Evolutionary conservation across 306 rosid genomes (phyloP).

Genomic region (Glycyrrhiza uralensis): DNA sequence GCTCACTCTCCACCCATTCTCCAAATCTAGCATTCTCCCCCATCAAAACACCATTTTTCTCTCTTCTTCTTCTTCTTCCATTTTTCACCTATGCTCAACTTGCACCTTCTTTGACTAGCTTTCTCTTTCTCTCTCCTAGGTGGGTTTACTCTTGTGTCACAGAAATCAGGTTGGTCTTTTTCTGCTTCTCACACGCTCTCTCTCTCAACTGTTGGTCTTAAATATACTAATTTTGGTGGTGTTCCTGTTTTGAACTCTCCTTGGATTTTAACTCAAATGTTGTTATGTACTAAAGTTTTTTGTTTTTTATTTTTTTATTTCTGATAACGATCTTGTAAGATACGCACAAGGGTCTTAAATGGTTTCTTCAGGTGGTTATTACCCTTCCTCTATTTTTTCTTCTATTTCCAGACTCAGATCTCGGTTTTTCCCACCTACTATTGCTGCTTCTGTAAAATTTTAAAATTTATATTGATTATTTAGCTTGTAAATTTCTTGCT

Average conservation of each 20-base stretch:
- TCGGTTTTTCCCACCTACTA: conserved; percentile 33
- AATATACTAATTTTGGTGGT: conserved; percentile 11
- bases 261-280: conserved; percentile 38
- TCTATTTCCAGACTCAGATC: conserved; percentile 50
- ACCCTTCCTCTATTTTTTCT: conserved; percentile 30
- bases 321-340: conserved; percentile 16
- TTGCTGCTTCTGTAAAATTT: conserved; percentile 10
- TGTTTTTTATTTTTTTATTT: neutral
- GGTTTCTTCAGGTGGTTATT: conserved; percentile 24
- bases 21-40: conserved; percentile 18
- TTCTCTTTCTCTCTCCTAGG: conserved; percentile 24
- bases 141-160: conserved; percentile 26
- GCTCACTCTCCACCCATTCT: neutral
- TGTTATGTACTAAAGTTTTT: conserved; percentile 2
- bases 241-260: conserved; percentile 11
- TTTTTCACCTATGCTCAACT: neutral
- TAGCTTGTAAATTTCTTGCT: conserved; percentile 8
- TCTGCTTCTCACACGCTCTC: conserved; percentile 9
- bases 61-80: neutral
- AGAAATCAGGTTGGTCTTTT: conserved; percentile 50
- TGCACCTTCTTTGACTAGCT: conserved; percentile 25
- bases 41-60: neutral
- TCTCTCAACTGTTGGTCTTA: conserved; percentile 10
- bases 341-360: conserved; percentile 24
- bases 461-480: neutral